A percentile compares a stretch with the other conserved stretches of the same genome.
These are phyloP conservation scores for Annulohypoxylon stygium DNA, from an alignment of 495 filamentous ascomycete genomes.

Conservation along the genomic window DNA sequence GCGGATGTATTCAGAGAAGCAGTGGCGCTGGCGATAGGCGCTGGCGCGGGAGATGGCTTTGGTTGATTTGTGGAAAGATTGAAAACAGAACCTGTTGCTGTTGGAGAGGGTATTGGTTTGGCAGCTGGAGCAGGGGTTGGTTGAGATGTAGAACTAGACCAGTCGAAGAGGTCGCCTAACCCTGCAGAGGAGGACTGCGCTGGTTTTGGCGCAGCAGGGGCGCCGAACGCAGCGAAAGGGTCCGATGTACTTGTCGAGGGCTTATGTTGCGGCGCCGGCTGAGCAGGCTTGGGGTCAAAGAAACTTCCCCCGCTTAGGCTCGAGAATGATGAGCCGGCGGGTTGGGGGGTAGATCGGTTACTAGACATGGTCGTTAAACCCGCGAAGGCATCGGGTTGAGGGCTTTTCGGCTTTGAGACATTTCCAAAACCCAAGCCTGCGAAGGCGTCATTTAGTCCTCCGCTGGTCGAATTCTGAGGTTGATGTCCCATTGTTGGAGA, in stretches of 20 bases:
- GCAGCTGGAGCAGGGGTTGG: constrained; percentile 60
- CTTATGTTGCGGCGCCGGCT: constrained; percentile 62
- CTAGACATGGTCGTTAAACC: constrained; percentile 73
- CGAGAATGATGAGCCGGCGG: constrained; percentile 67
- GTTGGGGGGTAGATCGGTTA: constrained; percentile 64
- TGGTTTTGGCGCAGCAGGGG: constrained; percentile 63
- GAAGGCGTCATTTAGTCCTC: constrained; percentile 89
- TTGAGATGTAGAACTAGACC: constrained; percentile 71
- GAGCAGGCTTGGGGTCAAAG: constrained; percentile 78
- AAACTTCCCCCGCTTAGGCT: constrained; percentile 77
- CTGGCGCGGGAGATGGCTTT: constrained; percentile 56
- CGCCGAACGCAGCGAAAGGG: constrained; percentile 67
- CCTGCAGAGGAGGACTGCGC: constrained; percentile 63
- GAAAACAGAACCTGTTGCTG: constrained; percentile 72
- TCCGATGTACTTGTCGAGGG: constrained; percentile 60
- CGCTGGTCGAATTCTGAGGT: constrained; percentile 65
- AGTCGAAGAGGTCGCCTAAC: constrained; percentile 83
- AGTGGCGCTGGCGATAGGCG: constrained; percentile 50
- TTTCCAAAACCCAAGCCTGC: constrained; percentile 78
- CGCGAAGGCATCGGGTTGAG: constrained; percentile 77
- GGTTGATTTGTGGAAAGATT: constrained; percentile 75
- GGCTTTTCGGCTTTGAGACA: constrained; percentile 66
- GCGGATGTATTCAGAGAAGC: constrained; percentile 54
- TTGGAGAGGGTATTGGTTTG: constrained; percentile 55
- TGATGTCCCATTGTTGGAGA: constrained; percentile 60